phyloP scores from a whole-genome alignment of 495 filamentous ascomycete genomes.

The Annulohypoxylon nitens region DNA sequence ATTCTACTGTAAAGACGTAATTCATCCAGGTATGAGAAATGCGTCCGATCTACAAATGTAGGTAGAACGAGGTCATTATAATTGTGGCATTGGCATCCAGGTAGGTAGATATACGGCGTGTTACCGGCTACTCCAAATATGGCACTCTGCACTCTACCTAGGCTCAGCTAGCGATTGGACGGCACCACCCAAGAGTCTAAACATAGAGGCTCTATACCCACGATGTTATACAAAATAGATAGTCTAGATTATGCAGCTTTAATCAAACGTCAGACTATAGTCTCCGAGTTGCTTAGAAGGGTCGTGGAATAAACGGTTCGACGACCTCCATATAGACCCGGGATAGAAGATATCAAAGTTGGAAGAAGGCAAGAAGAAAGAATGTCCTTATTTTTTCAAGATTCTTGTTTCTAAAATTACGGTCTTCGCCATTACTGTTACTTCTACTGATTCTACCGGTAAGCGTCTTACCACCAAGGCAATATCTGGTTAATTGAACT shows the following conservation, averaged over 20 bases:
- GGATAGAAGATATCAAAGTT: neutral
- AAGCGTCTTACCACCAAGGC: slow-evolving; percentile 43
- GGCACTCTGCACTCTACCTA: neutral
- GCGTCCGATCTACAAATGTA: neutral
- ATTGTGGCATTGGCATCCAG: neutral
- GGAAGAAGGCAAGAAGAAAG: neutral
- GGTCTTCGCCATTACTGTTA: slow-evolving; percentile 12
- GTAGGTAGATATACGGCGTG: neutral
- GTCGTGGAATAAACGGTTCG: slow-evolving; percentile 26
- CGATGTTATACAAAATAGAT: slow-evolving; percentile 7
- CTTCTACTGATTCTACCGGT: slow-evolving; percentile 37
- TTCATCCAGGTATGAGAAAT: slow-evolving; percentile 1
- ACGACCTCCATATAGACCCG: neutral
- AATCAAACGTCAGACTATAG: slow-evolving; percentile 33
- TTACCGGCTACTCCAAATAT: neutral
- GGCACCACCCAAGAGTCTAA: neutral
- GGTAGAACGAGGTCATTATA: neutral
- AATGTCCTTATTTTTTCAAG: neutral
- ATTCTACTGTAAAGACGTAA: slow-evolving; percentile 9
- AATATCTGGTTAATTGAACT: slow-evolving; percentile 36
- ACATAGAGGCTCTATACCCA: neutral
- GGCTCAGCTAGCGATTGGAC: neutral
- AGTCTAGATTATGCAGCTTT: slow-evolving; percentile 26
- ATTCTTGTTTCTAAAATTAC: slow-evolving; percentile 20
- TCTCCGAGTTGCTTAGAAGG: slow-evolving; percentile 35